These are phyloP conservation scores for Globisporangium iwayamae DNA, from an alignment of 352 stramenopile genomes.

Conservation along the genomic window DNA sequence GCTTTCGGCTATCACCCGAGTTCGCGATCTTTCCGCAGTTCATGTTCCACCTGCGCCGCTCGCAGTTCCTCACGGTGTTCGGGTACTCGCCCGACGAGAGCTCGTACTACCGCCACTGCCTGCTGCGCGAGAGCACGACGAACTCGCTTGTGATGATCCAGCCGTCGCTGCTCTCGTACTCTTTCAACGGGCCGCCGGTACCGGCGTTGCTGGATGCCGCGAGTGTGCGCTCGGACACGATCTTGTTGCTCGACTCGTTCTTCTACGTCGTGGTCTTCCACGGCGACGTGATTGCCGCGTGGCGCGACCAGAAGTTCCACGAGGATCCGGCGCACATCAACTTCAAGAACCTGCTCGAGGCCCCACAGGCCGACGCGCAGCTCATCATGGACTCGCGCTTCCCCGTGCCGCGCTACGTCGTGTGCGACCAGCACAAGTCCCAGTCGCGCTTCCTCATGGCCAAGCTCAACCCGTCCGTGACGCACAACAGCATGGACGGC, in stretches of 20 bases:
- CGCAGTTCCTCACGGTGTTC: constrained; percentile 99
- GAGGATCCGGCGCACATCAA: constrained; percentile 95
- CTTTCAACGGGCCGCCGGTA: constrained; percentile 89
- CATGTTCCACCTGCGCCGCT: constrained; percentile 99
- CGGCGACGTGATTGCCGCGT: constrained; percentile 98
- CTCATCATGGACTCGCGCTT: constrained; percentile 99
- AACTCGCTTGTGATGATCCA: constrained; percentile 99
- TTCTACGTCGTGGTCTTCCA: constrained; percentile 99
- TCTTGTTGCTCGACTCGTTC: constrained; percentile 99
- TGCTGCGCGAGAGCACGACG: constrained; percentile 95
- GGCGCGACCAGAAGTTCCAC: constrained; percentile 96
- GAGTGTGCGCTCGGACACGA: constrained; percentile 96
- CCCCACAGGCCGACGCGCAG: constrained; percentile 97
- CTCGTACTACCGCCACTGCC: constrained; percentile 94
- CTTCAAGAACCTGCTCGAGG: constrained; percentile 98
- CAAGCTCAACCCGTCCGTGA: constrained; percentile 98
- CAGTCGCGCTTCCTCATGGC: constrained; percentile 99
- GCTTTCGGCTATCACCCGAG: constrained; percentile 95
- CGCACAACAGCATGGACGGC: constrained; percentile 95
- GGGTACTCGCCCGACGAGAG: constrained; percentile 99
- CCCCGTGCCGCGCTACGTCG: constrained; percentile 98
- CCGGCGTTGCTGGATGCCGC: constrained; percentile 87
- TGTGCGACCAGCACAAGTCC: constrained; percentile 99
- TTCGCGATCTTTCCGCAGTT: constrained; percentile 99
- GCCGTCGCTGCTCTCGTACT: constrained; percentile 98